These are phyloP conservation scores for Chrysoporthe austroafricana DNA, from an alignment of 2,329 filamentous ascomycete species.

Conservation along the genomic window DNA sequence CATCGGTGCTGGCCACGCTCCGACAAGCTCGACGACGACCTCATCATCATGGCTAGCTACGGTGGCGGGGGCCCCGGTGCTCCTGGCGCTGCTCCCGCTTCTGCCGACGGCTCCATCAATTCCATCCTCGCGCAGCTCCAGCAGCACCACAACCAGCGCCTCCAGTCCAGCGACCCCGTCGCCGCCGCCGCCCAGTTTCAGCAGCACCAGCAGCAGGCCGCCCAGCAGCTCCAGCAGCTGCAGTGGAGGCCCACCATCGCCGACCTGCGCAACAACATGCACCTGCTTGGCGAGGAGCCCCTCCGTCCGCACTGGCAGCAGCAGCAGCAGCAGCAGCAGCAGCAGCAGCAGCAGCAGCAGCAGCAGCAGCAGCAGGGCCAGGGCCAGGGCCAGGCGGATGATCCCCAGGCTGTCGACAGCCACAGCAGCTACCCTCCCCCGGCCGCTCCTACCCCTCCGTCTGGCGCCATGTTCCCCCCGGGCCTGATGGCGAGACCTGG, in stretches of 20 bases:
- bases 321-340: constrained; percentile 29
- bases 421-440: constrained; percentile 38
- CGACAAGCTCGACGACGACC: constrained; percentile 19
- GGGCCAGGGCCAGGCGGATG: constrained; percentile 15
- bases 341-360: constrained; percentile 30
- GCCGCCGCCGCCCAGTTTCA: constrained; percentile 33
- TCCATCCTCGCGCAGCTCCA: constrained; percentile 48
- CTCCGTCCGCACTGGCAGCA: constrained; percentile 34
- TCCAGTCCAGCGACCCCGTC: constrained; percentile 18
- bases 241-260: constrained; percentile 28
- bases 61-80: constrained; percentile 33
- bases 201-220: constrained; percentile 21
- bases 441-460: constrained; percentile 52
- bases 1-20: constrained; percentile 29
- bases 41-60: constrained; percentile 41
- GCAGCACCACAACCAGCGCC: constrained; percentile 36
- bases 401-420: constrained; percentile 29
- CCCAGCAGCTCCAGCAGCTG: constrained; percentile 28
- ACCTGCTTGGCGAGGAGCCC: constrained; percentile 30
- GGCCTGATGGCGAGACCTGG: constrained; percentile 43
- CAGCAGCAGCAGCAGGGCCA: constrained; percentile 30
- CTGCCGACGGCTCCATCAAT: constrained; percentile 39
- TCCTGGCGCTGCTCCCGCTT: constrained; percentile 2
- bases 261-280: constrained; percentile 32
- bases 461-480: constrained; percentile 42